phyloP scores from a whole-genome alignment of 768 basidiomycete species.

The Termitomyces sp. region DNA sequence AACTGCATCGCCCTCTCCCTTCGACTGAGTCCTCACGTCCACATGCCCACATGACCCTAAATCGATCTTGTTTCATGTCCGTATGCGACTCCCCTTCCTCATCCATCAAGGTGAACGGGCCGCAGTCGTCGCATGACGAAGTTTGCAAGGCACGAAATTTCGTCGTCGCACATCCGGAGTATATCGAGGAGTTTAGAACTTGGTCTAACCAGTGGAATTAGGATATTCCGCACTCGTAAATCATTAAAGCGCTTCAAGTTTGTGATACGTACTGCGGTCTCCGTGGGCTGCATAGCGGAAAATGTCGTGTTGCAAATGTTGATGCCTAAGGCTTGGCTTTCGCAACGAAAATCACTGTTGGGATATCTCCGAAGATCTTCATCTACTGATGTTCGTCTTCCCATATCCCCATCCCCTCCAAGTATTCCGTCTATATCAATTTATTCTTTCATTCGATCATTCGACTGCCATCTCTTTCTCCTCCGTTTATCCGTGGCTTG shows the following conservation, averaged over 20 bases:
- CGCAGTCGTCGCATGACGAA: conserved; percentile 6
- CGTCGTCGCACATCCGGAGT: conserved; percentile 7
- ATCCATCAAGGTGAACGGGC: conserved; percentile 10
- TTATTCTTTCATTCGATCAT: no score
- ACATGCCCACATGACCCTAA: conserved; percentile 15
- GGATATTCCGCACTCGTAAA: conserved; percentile 8
- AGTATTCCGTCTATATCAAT: no score
- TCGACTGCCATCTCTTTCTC: no score
- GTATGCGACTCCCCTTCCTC: no score
- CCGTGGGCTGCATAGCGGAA: background rate
- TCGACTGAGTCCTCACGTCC: conserved; percentile 8
- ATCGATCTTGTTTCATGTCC: conserved; percentile 12
- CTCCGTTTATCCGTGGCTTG: no score
- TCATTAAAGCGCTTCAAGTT: conserved; percentile 11
- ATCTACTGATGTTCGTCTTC: background rate
- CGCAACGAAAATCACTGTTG: background rate
- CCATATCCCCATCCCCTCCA: no score
- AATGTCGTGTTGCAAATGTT: background rate
- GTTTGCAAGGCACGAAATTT: conserved; percentile 2
- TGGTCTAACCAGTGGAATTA: conserved; percentile 16
- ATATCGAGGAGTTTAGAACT: conserved; percentile 5
- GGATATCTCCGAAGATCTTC: background rate
- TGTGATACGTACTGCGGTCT: background rate
- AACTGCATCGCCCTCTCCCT: background rate
- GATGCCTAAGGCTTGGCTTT: background rate